Percentiles rank a stretch among this genome's conserved stretches.
These are phyloP conservation scores for Plantago ovata DNA, from an alignment of 257 asterid species.

Conservation along the genomic window DNA sequence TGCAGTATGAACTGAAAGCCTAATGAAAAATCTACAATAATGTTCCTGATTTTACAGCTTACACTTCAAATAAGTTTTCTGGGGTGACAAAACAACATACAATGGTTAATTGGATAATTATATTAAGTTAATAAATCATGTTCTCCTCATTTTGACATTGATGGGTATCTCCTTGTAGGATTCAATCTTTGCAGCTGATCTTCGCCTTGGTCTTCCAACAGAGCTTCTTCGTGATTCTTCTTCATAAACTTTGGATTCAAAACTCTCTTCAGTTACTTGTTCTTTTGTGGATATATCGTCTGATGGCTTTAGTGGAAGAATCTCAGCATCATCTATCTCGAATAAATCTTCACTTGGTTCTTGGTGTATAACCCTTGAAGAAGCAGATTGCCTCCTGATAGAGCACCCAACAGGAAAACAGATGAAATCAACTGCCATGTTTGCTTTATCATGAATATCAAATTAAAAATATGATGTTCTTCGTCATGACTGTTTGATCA, in stretches of 20 bases:
- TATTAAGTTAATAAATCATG: not conserved
- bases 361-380: conserved; percentile 28
- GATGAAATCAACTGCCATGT: too few species aligned
- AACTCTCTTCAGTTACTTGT: conserved; percentile 15
- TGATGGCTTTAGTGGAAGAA: conserved; percentile 18
- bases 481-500: too few species aligned
- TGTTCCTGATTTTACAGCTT: too few species aligned
- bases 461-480: not conserved
- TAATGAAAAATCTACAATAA: too few species aligned
- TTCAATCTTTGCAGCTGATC: conserved; percentile 68
- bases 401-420: conserved; percentile 43
- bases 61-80: too few species aligned
- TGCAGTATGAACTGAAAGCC: too few species aligned
- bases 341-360: conserved; percentile 44
- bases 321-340: conserved; percentile 46
- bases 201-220: conserved; percentile 56
- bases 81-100: too few species aligned
- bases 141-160: conserved; percentile 73
- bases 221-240: conserved; percentile 46
- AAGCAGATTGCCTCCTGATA: conserved; percentile 55
- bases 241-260: conserved; percentile 18
- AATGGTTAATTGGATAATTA: too few species aligned
- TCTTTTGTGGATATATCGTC: conserved; percentile 9
- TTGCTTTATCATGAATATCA: too few species aligned
- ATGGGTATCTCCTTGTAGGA: conserved; percentile 78